Percentiles rank a stretch among this genome's conserved stretches.
Conservation (phyloP, 257 asterid species). For the Fraxinus excelsior region DNA sequence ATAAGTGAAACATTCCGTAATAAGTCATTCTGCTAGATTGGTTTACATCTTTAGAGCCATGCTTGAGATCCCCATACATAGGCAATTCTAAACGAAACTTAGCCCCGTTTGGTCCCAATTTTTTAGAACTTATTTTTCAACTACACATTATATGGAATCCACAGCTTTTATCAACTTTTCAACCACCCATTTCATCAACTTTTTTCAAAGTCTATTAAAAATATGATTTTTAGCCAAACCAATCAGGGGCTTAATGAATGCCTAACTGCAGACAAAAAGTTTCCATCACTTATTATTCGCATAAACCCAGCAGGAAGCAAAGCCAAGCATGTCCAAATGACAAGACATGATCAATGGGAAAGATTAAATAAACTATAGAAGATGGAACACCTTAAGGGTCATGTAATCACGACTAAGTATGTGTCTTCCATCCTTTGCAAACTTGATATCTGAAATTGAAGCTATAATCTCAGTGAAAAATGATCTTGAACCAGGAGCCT, state of each 20-base stretch:
- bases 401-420: slow-evolving; percentile 98
- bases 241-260: neutral
- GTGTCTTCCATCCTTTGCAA: slow-evolving; percentile 90
- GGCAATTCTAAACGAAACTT: slow-evolving; percentile 8
- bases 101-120: no score
- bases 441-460: slow-evolving; percentile 97
- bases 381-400: slow-evolving; percentile 86
- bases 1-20: neutral
- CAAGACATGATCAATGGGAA: slow-evolving; percentile 9
- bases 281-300: slow-evolving; percentile 12
- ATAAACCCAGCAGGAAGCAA: slow-evolving; percentile 6
- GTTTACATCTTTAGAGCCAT: slow-evolving; percentile 10
- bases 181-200: no score
- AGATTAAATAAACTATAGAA: slow-evolving; percentile 14
- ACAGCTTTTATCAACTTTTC: no score
- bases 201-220: no score
- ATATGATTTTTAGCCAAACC: no score
- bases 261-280: slow-evolving; percentile 13
- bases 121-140: no score
- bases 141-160: no score
- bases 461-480: slow-evolving; percentile 99
- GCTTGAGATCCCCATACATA: neutral
- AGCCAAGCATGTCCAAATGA: slow-evolving; percentile 13
- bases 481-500: slow-evolving; percentile 97
- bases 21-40: neutral